Base-by-base conservation (phyloP, 2,329 filamentous ascomycete genomes). In the Chaetoscypha palmicola region DNA sequence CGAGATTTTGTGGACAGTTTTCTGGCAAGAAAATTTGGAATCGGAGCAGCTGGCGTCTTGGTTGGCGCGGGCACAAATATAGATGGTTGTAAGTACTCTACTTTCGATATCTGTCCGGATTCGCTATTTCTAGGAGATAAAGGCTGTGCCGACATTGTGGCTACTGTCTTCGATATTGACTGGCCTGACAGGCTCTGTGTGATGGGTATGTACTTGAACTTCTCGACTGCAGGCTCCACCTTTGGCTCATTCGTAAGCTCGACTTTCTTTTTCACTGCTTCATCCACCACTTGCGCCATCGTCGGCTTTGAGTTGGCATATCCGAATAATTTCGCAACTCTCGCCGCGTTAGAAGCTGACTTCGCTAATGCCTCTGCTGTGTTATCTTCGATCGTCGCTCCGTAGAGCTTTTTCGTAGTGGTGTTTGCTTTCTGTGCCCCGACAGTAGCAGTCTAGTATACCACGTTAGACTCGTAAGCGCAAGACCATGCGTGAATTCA, bases 261-360 rank as follows among this genome's bases (percentile, higher is more conserved):
- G 14, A 19, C 8, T 16, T 5, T 34, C 19, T 4, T 16, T 17
- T 34, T 34, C n/a, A 34, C 32, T 3, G n/a, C 32, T 16, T 24
- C 49, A 38, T 33, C 34, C 30, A 26, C 31, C 21, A 23, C 21
- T 30, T 30, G 11, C 32, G 34, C 16, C 17, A 40, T 19, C 20
- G 14, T 35, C 19, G 21, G 38, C 17, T 41, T 35, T 14, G 36
- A 26, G 41, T 12, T 21, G n/a, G 43, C 48, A 32, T 51, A 53
- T 7, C 52, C 52, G 46, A 54, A 53, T 38, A 54, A 35, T 17
- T 53, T 51, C 7, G 52, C 52, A 14, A 54, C 47, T 22, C 46
- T 49, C 24, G 41, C 50, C 3, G 50, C 50, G 24, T 52, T 53
- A 12, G 44, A 42, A 19, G 23, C 44, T 3, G 48, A 38, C 28